Conservation (phyloP, 2,329 filamentous ascomycete species). For the Chaetomium strumarium region DNA sequence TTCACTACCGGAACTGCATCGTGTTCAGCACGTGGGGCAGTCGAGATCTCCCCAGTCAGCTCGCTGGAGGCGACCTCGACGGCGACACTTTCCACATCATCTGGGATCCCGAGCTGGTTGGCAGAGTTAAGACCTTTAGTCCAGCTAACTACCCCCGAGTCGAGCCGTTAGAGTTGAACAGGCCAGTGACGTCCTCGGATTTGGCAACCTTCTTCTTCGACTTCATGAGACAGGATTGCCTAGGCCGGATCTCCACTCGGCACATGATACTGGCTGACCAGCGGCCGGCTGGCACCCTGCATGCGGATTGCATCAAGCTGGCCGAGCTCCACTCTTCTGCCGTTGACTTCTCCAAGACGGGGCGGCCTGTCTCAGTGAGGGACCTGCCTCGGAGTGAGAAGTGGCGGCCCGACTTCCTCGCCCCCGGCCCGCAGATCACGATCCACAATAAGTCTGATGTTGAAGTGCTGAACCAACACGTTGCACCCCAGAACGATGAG, state of each 20-base stretch:
- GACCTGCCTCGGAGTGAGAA: conserved; percentile 36
- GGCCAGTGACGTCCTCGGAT: conserved; percentile 54
- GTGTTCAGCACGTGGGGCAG: conserved; percentile 67
- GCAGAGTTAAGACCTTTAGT: conserved; percentile 39
- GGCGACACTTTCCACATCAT: conserved; percentile 79
- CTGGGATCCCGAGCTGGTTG: conserved; percentile 48
- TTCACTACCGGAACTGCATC: conserved; percentile 63
- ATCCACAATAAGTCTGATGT: conserved; percentile 42
- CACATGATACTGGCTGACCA: conserved; percentile 63
- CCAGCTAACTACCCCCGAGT: conserved; percentile 67
- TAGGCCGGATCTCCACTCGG: conserved; percentile 58
- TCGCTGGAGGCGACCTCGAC: conserved; percentile 78
- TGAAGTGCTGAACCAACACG: conserved; percentile 30
- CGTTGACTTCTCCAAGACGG: conserved; percentile 73
- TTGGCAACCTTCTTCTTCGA: conserved; percentile 78
- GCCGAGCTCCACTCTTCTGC: conserved; percentile 63
- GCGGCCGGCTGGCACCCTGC: conserved; percentile 42
- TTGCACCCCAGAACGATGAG: conserved; percentile 26
- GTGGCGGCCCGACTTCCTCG: conserved; percentile 49
- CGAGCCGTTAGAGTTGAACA: conserved; percentile 50
- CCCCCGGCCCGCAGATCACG: conserved; percentile 40
- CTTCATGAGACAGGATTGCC: conserved; percentile 63
- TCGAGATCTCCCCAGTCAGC: conserved; percentile 70
- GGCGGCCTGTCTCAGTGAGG: conserved; percentile 48
- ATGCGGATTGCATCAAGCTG: conserved; percentile 46